Conservation (phyloP, 2,329 filamentous ascomycete species). For the Venturia pyrina region DNA sequence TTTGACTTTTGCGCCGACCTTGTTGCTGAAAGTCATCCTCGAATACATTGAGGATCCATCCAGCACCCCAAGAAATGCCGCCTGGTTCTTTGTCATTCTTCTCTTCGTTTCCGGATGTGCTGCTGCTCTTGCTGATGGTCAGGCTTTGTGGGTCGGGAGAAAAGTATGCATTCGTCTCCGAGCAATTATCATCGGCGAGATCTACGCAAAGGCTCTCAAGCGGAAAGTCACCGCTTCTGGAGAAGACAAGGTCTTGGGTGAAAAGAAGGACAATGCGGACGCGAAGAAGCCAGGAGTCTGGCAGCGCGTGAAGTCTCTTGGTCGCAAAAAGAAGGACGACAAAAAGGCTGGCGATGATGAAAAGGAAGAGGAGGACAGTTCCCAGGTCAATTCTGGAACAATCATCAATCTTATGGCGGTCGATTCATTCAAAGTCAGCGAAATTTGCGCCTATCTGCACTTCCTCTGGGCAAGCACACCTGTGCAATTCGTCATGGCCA, state of each 20-base stretch:
- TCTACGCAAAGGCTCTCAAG: slow-evolving; percentile 90
- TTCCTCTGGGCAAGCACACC: slow-evolving; percentile 91
- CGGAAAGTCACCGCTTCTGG: slow-evolving; percentile 71
- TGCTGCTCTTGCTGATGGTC: slow-evolving; percentile 72
- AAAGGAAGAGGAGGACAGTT: slow-evolving; percentile 40
- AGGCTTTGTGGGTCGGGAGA: slow-evolving; percentile 85
- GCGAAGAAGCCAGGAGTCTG: slow-evolving; percentile 33
- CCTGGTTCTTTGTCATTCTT: slow-evolving; percentile 92
- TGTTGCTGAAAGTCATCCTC: slow-evolving; percentile 82
- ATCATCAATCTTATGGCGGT: slow-evolving; percentile 99
- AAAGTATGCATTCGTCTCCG: slow-evolving; percentile 89
- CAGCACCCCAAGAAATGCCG: slow-evolving; percentile 67
- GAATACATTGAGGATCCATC: slow-evolving; percentile 85
- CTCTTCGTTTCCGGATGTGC: slow-evolving; percentile 75
- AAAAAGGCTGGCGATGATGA: slow-evolving; percentile 26
- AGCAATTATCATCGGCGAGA: slow-evolving; percentile 92
- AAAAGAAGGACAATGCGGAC: slow-evolving; percentile 37
- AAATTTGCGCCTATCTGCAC: slow-evolving; percentile 89
- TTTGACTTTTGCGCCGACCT: slow-evolving; percentile 83
- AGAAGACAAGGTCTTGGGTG: slow-evolving; percentile 62
- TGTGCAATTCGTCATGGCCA: slow-evolving; percentile 72
- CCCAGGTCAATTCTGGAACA: slow-evolving; percentile 84
- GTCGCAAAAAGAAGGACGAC: slow-evolving; percentile 41
- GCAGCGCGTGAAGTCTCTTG: slow-evolving; percentile 43
- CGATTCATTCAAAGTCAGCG: slow-evolving; percentile 96